These are phyloP conservation scores for Coffea humblotiana DNA, from an alignment of 305 asterid species.

Conservation along the genomic window DNA sequence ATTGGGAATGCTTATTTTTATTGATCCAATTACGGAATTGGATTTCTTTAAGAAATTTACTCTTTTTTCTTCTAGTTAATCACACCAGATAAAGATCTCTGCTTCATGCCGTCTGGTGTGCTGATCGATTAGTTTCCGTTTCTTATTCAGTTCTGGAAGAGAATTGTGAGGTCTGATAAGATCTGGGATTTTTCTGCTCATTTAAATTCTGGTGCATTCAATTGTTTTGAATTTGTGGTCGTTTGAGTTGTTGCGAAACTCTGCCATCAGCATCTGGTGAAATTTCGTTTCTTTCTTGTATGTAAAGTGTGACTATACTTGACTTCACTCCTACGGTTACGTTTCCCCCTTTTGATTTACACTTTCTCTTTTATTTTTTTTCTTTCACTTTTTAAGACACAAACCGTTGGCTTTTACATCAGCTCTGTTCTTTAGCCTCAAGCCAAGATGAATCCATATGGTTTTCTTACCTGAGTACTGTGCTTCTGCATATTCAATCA, in stretches of 20 bases:
- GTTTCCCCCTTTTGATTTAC: background rate
- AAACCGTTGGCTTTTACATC: slow-evolving; percentile 19
- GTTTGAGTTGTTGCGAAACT: slow-evolving; percentile 6
- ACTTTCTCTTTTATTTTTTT: background rate
- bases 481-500: background rate
- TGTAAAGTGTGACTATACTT: slow-evolving; percentile 30
- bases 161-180: slow-evolving; percentile 8
- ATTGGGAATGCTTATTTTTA: slow-evolving; percentile 29
- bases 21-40: slow-evolving; percentile 17
- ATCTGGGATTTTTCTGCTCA: slow-evolving; percentile 16
- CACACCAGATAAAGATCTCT: slow-evolving; percentile 11
- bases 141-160: background rate
- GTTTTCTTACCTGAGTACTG: background rate
- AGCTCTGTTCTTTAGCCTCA: slow-evolving; percentile 24
- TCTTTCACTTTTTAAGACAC: slow-evolving; percentile 11
- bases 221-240: background rate
- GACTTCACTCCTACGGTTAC: slow-evolving; percentile 40
- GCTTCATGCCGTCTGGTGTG: background rate
- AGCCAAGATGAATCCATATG: slow-evolving; percentile 16
- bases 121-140: no score
- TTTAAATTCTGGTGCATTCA: background rate
- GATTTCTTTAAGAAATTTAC: background rate
- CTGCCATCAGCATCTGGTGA: slow-evolving; percentile 26
- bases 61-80: no score
- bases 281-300: slow-evolving; percentile 30